A percentile compares a stretch with the other conserved stretches of the same genome.
Evolutionary conservation across 1,139 yeast species (phyloP).

Genomic region (Meyerozyma elateridarum): DNA sequence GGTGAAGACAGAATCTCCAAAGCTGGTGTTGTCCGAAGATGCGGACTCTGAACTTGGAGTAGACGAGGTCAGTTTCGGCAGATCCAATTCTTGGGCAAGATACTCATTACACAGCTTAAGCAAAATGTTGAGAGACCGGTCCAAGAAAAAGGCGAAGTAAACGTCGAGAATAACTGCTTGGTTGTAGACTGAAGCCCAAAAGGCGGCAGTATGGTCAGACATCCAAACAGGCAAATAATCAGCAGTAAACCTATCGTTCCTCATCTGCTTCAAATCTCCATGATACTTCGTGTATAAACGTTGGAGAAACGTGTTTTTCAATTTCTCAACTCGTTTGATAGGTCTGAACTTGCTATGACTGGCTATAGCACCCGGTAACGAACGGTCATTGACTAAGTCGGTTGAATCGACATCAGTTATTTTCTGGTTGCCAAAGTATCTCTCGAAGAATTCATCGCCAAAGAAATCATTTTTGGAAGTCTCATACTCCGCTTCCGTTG

Average conservation of each 20-base stretch:
- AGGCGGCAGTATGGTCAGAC: slow-evolving; percentile 13
- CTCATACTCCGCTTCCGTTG: slow-evolving; percentile 1
- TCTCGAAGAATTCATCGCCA: background rate
- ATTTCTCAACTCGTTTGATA: background rate
- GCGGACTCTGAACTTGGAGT: slow-evolving; percentile 3
- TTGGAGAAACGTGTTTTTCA: slow-evolving; percentile 1
- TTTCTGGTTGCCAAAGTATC: no score
- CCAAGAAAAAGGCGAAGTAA: slow-evolving; percentile 34
- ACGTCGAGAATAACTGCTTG: slow-evolving; percentile 23
- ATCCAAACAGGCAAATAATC: slow-evolving; percentile 28
- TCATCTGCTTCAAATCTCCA: slow-evolving; percentile 14
- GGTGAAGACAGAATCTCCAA: slow-evolving; percentile 17
- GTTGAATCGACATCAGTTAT: no score
- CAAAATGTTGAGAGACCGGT: slow-evolving; percentile 32
- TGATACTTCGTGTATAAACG: slow-evolving; percentile 2
- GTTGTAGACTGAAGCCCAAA: slow-evolving; percentile 30
- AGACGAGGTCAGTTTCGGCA: slow-evolving; percentile 11
- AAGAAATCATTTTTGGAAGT: background rate
- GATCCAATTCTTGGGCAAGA: slow-evolving; percentile 14
- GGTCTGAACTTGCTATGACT: background rate
- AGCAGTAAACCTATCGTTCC: slow-evolving; percentile 14
- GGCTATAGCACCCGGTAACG: background rate
- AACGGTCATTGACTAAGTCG: background rate
- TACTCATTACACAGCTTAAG: slow-evolving; percentile 24
- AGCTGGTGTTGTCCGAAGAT: slow-evolving; percentile 7